Evolutionary conservation across 2,329 filamentous ascomycete genomes (phyloP).

Genomic region (Botrytis deweyae): DNA sequence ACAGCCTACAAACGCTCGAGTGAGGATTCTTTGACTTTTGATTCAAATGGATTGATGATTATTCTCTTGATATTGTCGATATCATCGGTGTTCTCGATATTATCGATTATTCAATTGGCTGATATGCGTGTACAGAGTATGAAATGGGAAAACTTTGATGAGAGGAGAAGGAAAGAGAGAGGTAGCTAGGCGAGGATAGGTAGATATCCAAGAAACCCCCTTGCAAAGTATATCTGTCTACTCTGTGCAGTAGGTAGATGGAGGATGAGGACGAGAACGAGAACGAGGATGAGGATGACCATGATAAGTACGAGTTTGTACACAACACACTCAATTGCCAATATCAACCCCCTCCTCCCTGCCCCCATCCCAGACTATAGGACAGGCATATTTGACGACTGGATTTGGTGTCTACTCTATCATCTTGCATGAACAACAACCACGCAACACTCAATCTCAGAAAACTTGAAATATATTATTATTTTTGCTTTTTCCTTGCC

Average conservation of each 20-base stretch:
- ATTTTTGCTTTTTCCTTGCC: neutral
- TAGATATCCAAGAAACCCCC: conserved; percentile 3
- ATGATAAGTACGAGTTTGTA: neutral
- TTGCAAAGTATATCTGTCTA: neutral
- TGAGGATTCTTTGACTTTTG: conserved; percentile 11
- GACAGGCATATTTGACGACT: neutral
- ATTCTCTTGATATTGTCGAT: neutral
- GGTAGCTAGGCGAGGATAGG: neutral
- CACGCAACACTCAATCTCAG: neutral
- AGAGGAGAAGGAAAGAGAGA: neutral
- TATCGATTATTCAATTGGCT: neutral
- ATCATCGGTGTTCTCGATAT: neutral
- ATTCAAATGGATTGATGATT: neutral
- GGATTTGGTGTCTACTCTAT: neutral
- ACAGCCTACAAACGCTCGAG: neutral
- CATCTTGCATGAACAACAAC: conserved; percentile 10
- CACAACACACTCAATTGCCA: neutral
- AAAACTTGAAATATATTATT: neutral
- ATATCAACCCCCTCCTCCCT: neutral
- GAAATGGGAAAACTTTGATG: neutral
- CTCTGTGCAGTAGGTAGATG: neutral
- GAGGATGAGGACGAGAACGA: neutral
- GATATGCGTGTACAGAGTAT: conserved; percentile 6
- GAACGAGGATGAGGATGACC: neutral
- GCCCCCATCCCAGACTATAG: neutral